These are phyloP conservation scores for Lachancea quebecensis DNA, from an alignment of 805 yeast genomes.

Conservation along the genomic window DNA sequence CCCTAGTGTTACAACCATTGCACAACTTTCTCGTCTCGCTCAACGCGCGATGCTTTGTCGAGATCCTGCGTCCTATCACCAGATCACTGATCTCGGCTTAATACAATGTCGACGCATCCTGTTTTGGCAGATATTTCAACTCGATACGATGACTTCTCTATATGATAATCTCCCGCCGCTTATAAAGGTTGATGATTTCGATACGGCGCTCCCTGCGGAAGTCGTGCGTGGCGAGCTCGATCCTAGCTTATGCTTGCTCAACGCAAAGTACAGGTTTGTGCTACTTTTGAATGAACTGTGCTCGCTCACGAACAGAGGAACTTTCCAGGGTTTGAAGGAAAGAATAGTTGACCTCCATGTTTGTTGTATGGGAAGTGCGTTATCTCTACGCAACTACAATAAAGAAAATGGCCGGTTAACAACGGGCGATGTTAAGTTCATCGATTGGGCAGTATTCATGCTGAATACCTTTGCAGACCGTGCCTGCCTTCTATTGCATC, in stretches of 20 bases:
- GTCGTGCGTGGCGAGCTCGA: conserved; percentile 34
- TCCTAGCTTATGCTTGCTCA: conserved; percentile 42
- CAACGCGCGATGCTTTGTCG: conserved; percentile 50
- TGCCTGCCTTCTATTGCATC: conserved; percentile 38
- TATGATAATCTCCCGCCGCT: conserved; percentile 51
- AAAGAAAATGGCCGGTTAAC: conserved; percentile 24
- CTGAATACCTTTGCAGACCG: conserved; percentile 50
- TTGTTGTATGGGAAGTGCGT: conserved; percentile 44
- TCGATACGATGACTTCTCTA: conserved; percentile 51
- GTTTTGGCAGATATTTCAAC: conserved; percentile 63
- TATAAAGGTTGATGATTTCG: conserved; percentile 46
- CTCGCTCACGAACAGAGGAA: conserved; percentile 43
- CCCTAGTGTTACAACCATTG: conserved; percentile 49
- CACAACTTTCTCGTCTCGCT: conserved; percentile 49
- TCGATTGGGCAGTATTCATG: conserved; percentile 42
- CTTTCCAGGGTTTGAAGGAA: conserved; percentile 39
- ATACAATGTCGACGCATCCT: conserved; percentile 48
- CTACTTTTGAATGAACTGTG: conserved; percentile 45
- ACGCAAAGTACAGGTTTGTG: conserved; percentile 47
- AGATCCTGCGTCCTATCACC: conserved; percentile 51
- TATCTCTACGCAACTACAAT: conserved; percentile 32
- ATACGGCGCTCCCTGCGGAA: conserved; percentile 49
- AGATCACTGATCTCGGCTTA: conserved; percentile 40
- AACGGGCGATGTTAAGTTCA: conserved; percentile 34
- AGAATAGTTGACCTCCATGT: conserved; percentile 46